Percentiles rank a stretch among this genome's conserved stretches.
These are phyloP conservation scores for Penicillium sp. DNA, from an alignment of 2,329 filamentous ascomycete genomes.

Conservation along the genomic window DNA sequence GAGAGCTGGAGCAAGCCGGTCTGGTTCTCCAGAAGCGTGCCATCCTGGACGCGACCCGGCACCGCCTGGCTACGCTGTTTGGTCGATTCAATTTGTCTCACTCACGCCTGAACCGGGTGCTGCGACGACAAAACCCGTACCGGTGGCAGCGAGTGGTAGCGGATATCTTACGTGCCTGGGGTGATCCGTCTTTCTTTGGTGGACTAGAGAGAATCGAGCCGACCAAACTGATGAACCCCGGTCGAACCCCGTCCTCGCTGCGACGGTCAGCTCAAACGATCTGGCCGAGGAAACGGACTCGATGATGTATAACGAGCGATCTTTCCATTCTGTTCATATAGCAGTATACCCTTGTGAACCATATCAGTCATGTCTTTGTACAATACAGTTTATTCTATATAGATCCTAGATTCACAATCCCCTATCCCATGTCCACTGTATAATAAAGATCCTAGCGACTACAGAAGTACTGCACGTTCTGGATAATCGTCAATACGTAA, in stretches of 20 bases:
- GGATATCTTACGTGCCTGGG: constrained; percentile 44
- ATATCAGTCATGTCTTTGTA: not conserved
- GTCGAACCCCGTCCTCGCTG: constrained; percentile 17
- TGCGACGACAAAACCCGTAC: constrained; percentile 44
- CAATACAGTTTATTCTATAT: not conserved
- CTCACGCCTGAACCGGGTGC: constrained; percentile 39
- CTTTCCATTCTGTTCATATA: not conserved
- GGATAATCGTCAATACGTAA: not conserved
- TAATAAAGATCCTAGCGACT: not conserved
- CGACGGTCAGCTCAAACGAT: constrained; percentile 9
- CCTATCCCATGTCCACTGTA: not conserved
- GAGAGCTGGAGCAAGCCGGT: constrained; percentile 42
- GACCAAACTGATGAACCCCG: constrained; percentile 31
- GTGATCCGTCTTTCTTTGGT: constrained; percentile 34
- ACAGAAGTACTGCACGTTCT: not conserved
- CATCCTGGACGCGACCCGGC: constrained; percentile 40
- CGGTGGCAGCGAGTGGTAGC: constrained; percentile 33
- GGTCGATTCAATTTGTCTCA: constrained; percentile 36
- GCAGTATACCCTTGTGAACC: constrained; percentile 1
- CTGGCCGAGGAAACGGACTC: constrained; percentile 6
- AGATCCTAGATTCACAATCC: not conserved
- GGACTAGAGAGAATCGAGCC: constrained; percentile 27
- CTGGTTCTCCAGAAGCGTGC: constrained; percentile 36
- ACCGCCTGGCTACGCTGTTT: constrained; percentile 45
- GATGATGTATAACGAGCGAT: constrained; percentile 5